Evolutionary conservation across 2,329 filamentous ascomycete genomes (phyloP).

Genomic region (Cladosporium sp.): DNA sequence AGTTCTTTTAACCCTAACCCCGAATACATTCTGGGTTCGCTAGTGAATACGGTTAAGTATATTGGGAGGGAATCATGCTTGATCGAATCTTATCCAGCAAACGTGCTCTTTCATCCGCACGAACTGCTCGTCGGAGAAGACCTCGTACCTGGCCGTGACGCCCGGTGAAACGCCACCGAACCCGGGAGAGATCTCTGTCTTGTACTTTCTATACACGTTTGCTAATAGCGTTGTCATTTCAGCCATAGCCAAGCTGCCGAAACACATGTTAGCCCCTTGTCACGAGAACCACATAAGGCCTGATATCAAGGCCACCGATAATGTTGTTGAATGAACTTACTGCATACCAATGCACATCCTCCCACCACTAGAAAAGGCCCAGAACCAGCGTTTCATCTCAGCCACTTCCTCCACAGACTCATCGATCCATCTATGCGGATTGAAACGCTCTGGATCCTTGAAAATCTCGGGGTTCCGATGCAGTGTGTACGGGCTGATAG

Average conservation of each 20-base stretch:
- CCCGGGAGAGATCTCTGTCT: too few relatives aligned
- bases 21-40: too few relatives aligned
- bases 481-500: slow-evolving; percentile 42
- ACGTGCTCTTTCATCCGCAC: too few relatives aligned
- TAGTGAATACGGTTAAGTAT: too few relatives aligned
- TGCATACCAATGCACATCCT: slow-evolving; percentile 44
- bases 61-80: too few relatives aligned
- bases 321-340: neutral
- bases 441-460: slow-evolving; percentile 39
- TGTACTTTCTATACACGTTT: slow-evolving; percentile 41
- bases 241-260: slow-evolving; percentile 45
- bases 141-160: too few relatives aligned
- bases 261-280: neutral
- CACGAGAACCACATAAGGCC: too few relatives aligned
- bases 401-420: slow-evolving; percentile 26
- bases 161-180: too few relatives aligned
- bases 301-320: neutral
- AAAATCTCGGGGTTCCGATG: slow-evolving; percentile 45
- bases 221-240: slow-evolving; percentile 47
- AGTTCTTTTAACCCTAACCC: too few relatives aligned
- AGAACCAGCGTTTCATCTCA: slow-evolving; percentile 39
- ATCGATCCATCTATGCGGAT: slow-evolving; percentile 47
- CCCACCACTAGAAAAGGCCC: slow-evolving; percentile 44
- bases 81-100: too few relatives aligned
- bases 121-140: too few relatives aligned